Conservation (phyloP, 2,329 filamentous ascomycete species). For the Fusarium sp. region DNA sequence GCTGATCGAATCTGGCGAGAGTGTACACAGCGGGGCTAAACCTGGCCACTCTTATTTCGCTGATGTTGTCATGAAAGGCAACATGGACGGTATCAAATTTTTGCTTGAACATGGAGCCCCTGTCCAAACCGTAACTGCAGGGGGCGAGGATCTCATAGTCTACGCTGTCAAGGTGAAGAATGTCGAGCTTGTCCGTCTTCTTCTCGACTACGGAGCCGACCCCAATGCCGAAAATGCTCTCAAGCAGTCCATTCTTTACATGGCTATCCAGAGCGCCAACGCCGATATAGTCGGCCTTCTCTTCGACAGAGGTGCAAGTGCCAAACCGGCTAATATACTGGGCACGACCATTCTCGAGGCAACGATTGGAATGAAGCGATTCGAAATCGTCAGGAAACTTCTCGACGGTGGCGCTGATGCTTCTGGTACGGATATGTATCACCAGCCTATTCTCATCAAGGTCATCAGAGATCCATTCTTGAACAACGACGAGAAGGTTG, state of each 20-base stretch:
- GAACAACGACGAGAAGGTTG: slow-evolving; percentile 2
- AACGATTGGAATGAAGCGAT: background rate
- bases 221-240: background rate
- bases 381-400: background rate
- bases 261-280: background rate
- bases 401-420: background rate
- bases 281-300: background rate
- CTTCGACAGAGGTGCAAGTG: background rate
- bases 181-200: background rate
- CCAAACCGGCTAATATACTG: accelerated
- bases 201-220: slow-evolving; percentile 5
- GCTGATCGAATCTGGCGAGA: slow-evolving; percentile 2
- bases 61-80: background rate
- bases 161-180: background rate
- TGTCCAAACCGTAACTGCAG: background rate
- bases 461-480: slow-evolving; percentile 8
- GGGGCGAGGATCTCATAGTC: background rate
- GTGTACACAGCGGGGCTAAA: background rate
- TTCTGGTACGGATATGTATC: background rate
- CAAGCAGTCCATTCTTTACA: background rate
- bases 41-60: background rate
- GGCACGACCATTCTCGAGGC: slow-evolving; percentile 1
- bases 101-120: background rate
- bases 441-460: slow-evolving; percentile 13
- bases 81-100: background rate